A percentile compares a stretch with the other conserved stretches of the same genome.
Conservation (phyloP, 2,329 filamentous ascomycete species). For the Huntiella moniliformis region DNA sequence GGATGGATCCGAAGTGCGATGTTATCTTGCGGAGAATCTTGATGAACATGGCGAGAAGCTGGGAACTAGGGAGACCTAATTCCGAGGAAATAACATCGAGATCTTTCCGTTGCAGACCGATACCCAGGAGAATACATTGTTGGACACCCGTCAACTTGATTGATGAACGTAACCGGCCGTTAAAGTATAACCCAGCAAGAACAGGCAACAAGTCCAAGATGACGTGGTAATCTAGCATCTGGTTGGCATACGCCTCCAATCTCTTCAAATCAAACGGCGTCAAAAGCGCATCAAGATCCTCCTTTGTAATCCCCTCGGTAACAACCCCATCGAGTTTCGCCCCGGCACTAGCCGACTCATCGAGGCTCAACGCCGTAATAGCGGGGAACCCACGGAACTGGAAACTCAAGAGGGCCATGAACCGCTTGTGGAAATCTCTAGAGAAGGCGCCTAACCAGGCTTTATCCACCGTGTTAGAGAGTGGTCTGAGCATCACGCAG, state of each 20-base stretch:
- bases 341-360: constrained; percentile 63
- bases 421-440: constrained; percentile 86
- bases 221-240: constrained; percentile 94
- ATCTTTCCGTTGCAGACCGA: constrained; percentile 79
- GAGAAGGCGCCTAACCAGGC: constrained; percentile 84
- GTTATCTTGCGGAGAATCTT: constrained; percentile 86
- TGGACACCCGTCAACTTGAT: constrained; percentile 69
- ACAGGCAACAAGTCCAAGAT: constrained; percentile 81
- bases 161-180: constrained; percentile 46
- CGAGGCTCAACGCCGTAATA: constrained; percentile 64
- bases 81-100: constrained; percentile 67
- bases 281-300: constrained; percentile 57
- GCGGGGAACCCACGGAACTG: constrained; percentile 74
- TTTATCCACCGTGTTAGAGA: constrained; percentile 47
- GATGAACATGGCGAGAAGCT: constrained; percentile 90
- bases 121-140: constrained; percentile 68
- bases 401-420: constrained; percentile 75
- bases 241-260: constrained; percentile 86
- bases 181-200: constrained; percentile 72
- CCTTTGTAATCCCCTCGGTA: constrained; percentile 43
- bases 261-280: constrained; percentile 91
- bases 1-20: constrained; percentile 53
- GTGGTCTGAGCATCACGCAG: constrained; percentile 83
- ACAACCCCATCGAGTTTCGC: constrained; percentile 41
- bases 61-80: constrained; percentile 50